phyloP scores from a whole-genome alignment of 768 basidiomycete species.

The Hygrocybe coccinea region DNA sequence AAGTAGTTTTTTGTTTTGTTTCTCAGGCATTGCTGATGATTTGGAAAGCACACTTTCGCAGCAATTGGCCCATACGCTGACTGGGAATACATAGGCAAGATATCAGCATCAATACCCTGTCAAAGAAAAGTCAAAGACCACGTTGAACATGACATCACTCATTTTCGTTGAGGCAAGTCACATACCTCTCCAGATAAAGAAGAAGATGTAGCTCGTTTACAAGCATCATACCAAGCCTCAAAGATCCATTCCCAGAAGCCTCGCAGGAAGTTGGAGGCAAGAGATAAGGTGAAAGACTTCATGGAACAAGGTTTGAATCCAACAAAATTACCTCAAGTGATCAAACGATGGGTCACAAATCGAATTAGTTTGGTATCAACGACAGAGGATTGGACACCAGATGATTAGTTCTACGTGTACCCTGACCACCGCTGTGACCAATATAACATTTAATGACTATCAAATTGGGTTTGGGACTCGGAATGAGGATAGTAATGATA shows the following conservation, averaged over 20 bases:
- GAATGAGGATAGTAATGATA: too few species aligned
- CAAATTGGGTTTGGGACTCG: not conserved
- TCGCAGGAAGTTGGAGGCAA: constrained; percentile 15
- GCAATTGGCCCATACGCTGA: constrained; percentile 18
- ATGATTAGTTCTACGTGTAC: too few species aligned
- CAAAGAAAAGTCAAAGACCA: constrained; percentile 13
- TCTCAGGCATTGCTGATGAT: too few species aligned
- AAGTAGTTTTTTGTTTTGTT: too few species aligned
- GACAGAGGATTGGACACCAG: constrained; percentile 10
- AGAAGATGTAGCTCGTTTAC: not conserved
- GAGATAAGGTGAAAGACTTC: constrained; percentile 17
- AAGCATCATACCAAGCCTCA: constrained; percentile 15
- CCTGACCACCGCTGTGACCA: not conserved
- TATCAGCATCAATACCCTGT: constrained; percentile 17
- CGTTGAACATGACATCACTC: constrained; percentile 14
- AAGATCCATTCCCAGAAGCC: constrained; percentile 17
- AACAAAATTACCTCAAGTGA: constrained; percentile 8
- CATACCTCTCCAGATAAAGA: constrained; percentile 15
- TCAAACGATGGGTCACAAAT: constrained; percentile 17
- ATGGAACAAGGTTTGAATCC: constrained; percentile 12
- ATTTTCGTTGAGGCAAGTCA: constrained; percentile 10
- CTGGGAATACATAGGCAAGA: constrained; percentile 19
- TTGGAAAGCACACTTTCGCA: constrained; percentile 1
- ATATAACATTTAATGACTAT: not conserved
- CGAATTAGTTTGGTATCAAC: constrained; percentile 15